phyloP scores from a whole-genome alignment of 306 rosid species.

The Quercus variabilis region DNA sequence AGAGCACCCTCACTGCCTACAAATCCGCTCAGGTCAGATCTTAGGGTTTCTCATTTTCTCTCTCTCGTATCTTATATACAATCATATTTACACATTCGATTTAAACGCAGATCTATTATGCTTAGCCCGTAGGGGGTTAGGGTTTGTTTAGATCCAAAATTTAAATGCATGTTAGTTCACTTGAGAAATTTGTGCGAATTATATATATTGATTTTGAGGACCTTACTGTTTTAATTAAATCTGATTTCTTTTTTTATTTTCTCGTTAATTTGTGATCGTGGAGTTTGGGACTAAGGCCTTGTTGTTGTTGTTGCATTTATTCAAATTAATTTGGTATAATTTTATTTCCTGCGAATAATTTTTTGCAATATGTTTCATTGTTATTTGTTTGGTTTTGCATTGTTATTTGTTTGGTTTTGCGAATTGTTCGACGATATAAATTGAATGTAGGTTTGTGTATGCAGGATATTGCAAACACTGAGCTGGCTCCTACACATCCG shows the following conservation, averaged over 20 bases:
- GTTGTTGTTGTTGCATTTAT: not conserved
- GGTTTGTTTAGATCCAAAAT: not conserved
- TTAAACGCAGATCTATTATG: not conserved
- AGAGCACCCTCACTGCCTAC: slow-evolving; percentile 93
- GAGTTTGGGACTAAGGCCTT: not conserved
- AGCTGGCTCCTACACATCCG: slow-evolving; percentile 92
- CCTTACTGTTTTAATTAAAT: not conserved
- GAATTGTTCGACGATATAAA: not conserved
- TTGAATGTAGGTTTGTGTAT: not conserved
- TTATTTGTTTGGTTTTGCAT: not conserved
- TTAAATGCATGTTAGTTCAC: not conserved
- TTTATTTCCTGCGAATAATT: not conserved
- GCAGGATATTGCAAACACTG: slow-evolving; percentile 92
- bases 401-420: not conserved
- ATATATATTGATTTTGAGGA: not conserved
- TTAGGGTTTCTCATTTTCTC: not conserved
- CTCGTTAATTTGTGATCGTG: not conserved
- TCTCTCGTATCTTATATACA: not conserved
- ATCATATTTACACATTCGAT: not conserved
- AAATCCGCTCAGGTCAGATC: slow-evolving; percentile 83
- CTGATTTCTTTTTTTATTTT: not conserved
- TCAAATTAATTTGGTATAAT: not conserved
- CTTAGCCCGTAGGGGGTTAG: not conserved
- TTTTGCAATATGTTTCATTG: not conserved
- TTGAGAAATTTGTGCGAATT: not conserved